Base-by-base conservation (phyloP, 2,329 filamentous ascomycete genomes). In the Aspergillus chevalieri region DNA sequence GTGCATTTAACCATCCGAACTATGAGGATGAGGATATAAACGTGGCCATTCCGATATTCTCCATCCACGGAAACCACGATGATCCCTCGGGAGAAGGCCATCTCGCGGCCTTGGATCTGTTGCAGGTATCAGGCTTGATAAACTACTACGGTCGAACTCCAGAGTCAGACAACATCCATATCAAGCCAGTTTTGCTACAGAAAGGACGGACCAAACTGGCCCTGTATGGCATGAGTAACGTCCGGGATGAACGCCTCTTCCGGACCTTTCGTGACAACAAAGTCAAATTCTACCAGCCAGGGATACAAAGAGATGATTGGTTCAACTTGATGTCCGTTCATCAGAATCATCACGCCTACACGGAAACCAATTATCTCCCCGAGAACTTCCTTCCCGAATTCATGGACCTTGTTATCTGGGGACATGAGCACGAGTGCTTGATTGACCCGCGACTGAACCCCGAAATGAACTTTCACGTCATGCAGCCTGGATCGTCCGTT, bases 21-120 rank as follows among this genome's bases (percentile, higher is more conserved):
- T 98, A 98, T 70, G 90, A 97, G 69, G 93, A 98, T 62, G 83
- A 89, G 21, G 89, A 98, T 61, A 96, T 98, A 69, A 98, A 98
- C 62, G 83, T 98, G 52, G 89, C 91, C 1, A 96, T 97, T 49
- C 93, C 93, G 0, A 90, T 98, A 24, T 98, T 98, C 66, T 95
- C 92, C 0, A 98, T 98, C 38, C 94, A 98, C 62, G 93, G 93
- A 43, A 98, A 98, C 63, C 93, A 98, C 66, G 93, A 98, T 64
- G 93, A 98, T 65, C 93, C 93, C 0, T 94, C 91, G n/a, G 93
- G 93, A 8, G 91, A 96, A 62, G 93, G 91, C 9, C 89, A 95
- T 65, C 85, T 86, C 56, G 94, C 93, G 55, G 91, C 92, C 0
- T 78, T 98, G 9, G 93, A 98, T 66, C 72, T 98, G 14, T 78